These are phyloP conservation scores for Aspergillus sp. DNA, from an alignment of 2,329 filamentous ascomycete species.

Conservation along the genomic window DNA sequence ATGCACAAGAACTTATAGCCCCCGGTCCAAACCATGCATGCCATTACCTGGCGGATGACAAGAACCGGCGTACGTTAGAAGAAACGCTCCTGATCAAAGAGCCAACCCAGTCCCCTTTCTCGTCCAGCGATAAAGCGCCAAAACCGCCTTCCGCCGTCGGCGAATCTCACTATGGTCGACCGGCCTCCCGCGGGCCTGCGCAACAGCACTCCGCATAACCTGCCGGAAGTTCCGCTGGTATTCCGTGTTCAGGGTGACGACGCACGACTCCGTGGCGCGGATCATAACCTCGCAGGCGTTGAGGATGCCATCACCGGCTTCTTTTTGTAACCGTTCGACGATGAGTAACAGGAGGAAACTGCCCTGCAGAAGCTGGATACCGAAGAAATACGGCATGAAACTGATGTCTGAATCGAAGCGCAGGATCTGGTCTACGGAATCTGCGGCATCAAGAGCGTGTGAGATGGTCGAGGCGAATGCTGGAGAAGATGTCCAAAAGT, in stretches of 20 bases:
- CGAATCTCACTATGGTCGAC: conserved; percentile 83
- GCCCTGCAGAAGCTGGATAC: conserved; percentile 83
- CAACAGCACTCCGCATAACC: conserved; percentile 85
- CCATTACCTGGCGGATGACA: too few relatives aligned
- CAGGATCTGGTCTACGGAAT: conserved; percentile 78
- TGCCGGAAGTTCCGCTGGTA: conserved; percentile 95
- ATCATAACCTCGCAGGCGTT: conserved; percentile 89
- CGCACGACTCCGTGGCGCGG: conserved; percentile 82
- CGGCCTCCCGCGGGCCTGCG: conserved; percentile 74
- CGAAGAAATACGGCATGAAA: conserved; percentile 97
- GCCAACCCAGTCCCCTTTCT: conserved; percentile 83
- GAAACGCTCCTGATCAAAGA: conserved; percentile 10
- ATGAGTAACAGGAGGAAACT: conserved; percentile 81
- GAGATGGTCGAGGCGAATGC: conserved; percentile 80
- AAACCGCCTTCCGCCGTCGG: conserved; percentile 69
- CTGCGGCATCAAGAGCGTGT: conserved; percentile 80
- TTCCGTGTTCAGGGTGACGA: conserved; percentile 84
- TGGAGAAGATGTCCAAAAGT: conserved; percentile 86
- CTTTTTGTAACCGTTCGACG: conserved; percentile 77
- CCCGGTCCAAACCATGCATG: too few relatives aligned
- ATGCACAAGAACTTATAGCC: too few relatives aligned
- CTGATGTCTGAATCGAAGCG: conserved; percentile 85
- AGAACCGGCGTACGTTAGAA: too few relatives aligned
- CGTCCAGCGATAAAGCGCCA: conserved; percentile 83
- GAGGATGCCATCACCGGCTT: conserved; percentile 77